Conservation (phyloP, 345 rosid genomes). For the Camelina neglecta region DNA sequence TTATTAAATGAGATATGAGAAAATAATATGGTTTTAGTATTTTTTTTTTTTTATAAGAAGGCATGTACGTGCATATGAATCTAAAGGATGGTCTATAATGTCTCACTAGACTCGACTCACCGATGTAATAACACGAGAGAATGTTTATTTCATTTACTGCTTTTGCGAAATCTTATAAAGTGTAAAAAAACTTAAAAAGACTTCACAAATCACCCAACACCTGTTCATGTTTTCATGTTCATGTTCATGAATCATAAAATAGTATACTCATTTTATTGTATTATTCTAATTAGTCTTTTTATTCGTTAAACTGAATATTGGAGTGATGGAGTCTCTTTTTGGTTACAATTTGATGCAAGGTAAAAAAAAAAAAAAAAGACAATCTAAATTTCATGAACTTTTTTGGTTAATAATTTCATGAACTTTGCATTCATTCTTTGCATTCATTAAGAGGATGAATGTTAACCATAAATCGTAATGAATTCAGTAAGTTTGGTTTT, state of each 20-base stretch:
- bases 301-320: background rate
- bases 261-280: background rate
- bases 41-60: background rate
- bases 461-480: background rate
- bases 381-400: constrained; percentile 6
- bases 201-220: background rate
- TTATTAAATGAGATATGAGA: constrained; percentile 16
- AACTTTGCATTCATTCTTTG: constrained; percentile 20
- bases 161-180: constrained; percentile 3
- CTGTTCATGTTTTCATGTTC: background rate
- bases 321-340: background rate
- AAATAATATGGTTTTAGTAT: background rate
- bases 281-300: background rate
- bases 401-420: background rate
- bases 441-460: background rate
- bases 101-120: constrained; percentile 16
- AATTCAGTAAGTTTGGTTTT: background rate
- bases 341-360: background rate
- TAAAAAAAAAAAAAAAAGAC: background rate
- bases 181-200: background rate
- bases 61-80: constrained; percentile 37
- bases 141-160: constrained; percentile 35
- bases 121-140: constrained; percentile 42
- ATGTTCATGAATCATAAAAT: background rate
- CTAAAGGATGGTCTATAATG: constrained; percentile 30